phyloP scores from a whole-genome alignment of 2,329 filamentous ascomycete species.

The Chaetomiaceae sp. region DNA sequence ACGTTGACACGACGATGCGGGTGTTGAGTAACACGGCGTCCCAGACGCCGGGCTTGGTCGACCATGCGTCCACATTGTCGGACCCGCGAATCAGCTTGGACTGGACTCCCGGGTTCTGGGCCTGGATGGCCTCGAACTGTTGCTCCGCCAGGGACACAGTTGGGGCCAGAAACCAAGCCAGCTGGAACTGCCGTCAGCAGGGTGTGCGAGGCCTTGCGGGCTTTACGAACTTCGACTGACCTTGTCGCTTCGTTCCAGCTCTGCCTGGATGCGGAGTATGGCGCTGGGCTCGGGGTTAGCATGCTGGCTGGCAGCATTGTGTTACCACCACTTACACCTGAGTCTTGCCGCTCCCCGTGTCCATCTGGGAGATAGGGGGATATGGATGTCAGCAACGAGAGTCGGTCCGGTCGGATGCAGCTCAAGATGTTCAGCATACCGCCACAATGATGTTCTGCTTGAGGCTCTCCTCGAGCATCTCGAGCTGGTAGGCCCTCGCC shows the following conservation, averaged over 20 bases:
- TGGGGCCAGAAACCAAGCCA: constrained; percentile 70
- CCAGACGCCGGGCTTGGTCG: constrained; percentile 58
- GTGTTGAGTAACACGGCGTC: constrained; percentile 58
- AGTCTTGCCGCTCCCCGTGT: constrained; percentile 75
- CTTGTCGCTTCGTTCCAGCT: constrained; percentile 57
- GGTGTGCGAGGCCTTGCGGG: background rate
- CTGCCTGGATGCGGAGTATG: constrained; percentile 60
- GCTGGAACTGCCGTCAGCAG: constrained; percentile 33
- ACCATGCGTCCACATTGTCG: constrained; percentile 71
- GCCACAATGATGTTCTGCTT: constrained; percentile 66
- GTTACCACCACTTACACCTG: constrained; percentile 54
- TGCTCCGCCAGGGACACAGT: constrained; percentile 64
- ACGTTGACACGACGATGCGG: constrained; percentile 72
- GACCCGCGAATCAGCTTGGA: constrained; percentile 61
- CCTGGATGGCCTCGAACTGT: constrained; percentile 55
- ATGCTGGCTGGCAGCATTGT: background rate
- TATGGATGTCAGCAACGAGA: constrained; percentile 5
- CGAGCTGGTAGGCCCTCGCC: constrained; percentile 63
- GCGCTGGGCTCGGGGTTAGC: constrained; percentile 43
- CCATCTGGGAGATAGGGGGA: constrained; percentile 57
- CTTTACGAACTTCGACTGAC: constrained; percentile 36
- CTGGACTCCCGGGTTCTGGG: constrained; percentile 55
- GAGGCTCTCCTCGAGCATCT: constrained; percentile 70
- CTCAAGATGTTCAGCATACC: constrained; percentile 36
- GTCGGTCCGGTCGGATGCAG: no score